These are phyloP conservation scores for Ceratocystis variospora DNA, from an alignment of 2,329 filamentous ascomycete species.

Conservation along the genomic window DNA sequence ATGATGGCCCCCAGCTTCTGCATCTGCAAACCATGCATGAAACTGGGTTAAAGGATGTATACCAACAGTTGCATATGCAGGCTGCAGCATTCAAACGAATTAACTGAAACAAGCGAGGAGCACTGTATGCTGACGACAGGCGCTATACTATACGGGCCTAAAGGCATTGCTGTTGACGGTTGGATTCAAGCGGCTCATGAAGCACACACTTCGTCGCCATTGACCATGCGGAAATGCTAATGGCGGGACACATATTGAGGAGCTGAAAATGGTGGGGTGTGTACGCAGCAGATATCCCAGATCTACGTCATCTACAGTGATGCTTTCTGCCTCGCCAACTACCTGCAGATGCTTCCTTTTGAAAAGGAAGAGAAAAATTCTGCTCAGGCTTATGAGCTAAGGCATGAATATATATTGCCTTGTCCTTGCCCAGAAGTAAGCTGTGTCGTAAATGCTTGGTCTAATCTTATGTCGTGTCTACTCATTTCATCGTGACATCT, in stretches of 20 bases:
- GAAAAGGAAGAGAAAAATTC: background rate
- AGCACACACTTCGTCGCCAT: background rate
- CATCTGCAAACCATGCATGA: slow-evolving; percentile 2
- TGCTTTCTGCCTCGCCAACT: background rate
- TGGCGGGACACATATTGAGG: background rate
- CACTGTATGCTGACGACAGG: background rate
- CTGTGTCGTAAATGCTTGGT: background rate
- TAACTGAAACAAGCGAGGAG: slow-evolving; percentile 4
- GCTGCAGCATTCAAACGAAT: background rate
- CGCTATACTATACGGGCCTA: background rate
- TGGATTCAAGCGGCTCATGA: background rate
- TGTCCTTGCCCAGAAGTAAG: background rate
- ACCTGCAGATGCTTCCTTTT: background rate
- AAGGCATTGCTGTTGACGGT: background rate
- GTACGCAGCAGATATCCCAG: background rate
- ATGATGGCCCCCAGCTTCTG: background rate
- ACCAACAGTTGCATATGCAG: background rate
- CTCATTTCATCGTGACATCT: background rate
- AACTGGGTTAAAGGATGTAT: slow-evolving; percentile 1
- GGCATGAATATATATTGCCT: background rate
- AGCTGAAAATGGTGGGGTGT: background rate
- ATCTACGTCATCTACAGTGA: background rate
- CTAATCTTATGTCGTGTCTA: background rate
- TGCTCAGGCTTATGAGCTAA: background rate
- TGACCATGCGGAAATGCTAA: background rate